phyloP scores from a whole-genome alignment of 2,329 filamentous ascomycete species.

The Fusarium sp. region DNA sequence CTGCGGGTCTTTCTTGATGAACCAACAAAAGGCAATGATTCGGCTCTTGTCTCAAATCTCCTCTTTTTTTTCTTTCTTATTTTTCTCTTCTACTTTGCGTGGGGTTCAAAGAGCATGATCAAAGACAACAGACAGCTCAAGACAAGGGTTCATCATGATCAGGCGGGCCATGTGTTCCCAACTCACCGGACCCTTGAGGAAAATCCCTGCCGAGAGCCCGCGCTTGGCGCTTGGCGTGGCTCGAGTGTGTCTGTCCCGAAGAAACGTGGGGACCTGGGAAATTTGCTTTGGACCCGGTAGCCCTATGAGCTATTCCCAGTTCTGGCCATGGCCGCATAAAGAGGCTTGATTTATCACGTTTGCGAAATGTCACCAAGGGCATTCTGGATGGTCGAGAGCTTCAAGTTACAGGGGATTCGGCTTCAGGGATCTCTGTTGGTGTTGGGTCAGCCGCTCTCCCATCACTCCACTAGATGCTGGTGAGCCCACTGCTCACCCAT shows the following conservation, averaged over 20 bases:
- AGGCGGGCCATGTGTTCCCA: slow-evolving; percentile 11
- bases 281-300: slow-evolving; percentile 1
- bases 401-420: slow-evolving; percentile 10
- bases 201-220: slow-evolving; percentile 22
- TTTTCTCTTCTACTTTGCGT: background rate
- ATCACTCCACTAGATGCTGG: slow-evolving; percentile 15
- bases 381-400: slow-evolving; percentile 12
- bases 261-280: background rate
- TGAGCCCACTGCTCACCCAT: background rate
- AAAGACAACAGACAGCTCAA: background rate
- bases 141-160: slow-evolving; percentile 20
- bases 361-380: slow-evolving; percentile 7
- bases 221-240: slow-evolving; percentile 29
- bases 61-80: background rate
- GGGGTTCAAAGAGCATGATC: slow-evolving; percentile 5
- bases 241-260: background rate
- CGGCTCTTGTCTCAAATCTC: background rate
- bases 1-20: background rate
- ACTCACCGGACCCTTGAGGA: slow-evolving; percentile 9
- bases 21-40: background rate
- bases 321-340: slow-evolving; percentile 22
- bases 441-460: slow-evolving; percentile 16
- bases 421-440: background rate
- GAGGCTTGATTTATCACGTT: slow-evolving; percentile 29
- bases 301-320: slow-evolving; percentile 24